Conservation (phyloP, 495 filamentous ascomycete genomes). For the Bacidia gigantensis region DNA sequence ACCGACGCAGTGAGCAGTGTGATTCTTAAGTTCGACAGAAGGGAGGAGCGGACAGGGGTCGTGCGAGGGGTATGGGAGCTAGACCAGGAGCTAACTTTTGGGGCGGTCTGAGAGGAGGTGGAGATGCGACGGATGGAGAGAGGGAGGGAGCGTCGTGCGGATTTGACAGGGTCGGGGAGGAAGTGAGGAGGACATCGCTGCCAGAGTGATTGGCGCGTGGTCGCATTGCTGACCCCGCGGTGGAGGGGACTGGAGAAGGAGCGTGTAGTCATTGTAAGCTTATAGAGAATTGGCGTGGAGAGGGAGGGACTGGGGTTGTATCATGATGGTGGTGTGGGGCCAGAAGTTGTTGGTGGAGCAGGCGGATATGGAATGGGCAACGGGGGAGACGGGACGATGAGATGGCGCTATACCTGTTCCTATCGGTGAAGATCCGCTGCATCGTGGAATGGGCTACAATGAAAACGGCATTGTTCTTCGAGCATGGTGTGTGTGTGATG, state of each 20-base stretch:
- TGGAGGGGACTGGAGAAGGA: too few relatives aligned
- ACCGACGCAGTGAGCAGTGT: conserved; percentile 45
- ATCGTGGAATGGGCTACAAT: too few relatives aligned
- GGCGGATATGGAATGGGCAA: neutral
- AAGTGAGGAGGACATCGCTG: neutral
- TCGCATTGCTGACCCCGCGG: too few relatives aligned
- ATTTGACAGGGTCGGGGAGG: neutral
- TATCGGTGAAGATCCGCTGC: too few relatives aligned
- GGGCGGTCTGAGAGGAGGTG: too few relatives aligned
- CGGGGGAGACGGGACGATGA: neutral
- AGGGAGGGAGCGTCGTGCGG: too few relatives aligned
- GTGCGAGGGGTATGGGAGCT: neutral
- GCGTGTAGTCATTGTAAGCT: neutral
- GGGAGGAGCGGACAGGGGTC: conserved; percentile 19
- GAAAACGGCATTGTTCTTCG: too few relatives aligned
- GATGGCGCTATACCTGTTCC: conserved; percentile 2
- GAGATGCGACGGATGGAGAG: too few relatives aligned
- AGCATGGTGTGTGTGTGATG: too few relatives aligned
- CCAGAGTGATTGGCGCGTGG: neutral
- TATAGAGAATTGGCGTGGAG: neutral
- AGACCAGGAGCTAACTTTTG: neutral
- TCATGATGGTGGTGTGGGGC: neutral
- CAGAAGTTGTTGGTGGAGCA: neutral
- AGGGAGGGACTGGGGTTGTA: neutral
- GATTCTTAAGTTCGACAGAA: conserved; percentile 33